A percentile compares a stretch with the other conserved stretches of the same genome.
Conservation (phyloP, 768 basidiomycete species). For the Kwoniella newhampshirensis region DNA sequence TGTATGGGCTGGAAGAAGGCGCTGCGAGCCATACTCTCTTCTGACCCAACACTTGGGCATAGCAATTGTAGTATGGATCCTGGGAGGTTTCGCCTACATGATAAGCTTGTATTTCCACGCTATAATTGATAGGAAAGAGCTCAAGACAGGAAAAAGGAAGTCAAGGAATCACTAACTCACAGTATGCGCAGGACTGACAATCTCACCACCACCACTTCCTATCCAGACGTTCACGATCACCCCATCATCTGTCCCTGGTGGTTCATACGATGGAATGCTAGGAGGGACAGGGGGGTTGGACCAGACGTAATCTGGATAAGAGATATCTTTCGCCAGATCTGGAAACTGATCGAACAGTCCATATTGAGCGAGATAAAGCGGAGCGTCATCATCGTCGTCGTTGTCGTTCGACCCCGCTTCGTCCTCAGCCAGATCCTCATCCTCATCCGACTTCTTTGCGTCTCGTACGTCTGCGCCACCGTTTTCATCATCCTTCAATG, state of each 20-base stretch:
- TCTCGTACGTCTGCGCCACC: too few species aligned
- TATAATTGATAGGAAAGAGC: too few species aligned
- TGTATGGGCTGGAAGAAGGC: constrained; percentile 55
- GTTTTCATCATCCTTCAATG: neutral
- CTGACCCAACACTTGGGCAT: constrained; percentile 80
- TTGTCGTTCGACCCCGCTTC: neutral
- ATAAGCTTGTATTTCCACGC: too few species aligned
- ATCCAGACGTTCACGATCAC: constrained; percentile 52
- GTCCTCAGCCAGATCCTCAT: constrained; percentile 3
- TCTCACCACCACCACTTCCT: constrained; percentile 61
- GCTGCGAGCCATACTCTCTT: constrained; percentile 94
- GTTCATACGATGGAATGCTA: constrained; percentile 60
- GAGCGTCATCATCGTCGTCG: constrained; percentile 2
- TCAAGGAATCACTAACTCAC: too few species aligned
- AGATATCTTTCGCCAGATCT: constrained; percentile 67
- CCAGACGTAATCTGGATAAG: constrained; percentile 87
- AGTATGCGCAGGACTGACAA: constrained; percentile 85
- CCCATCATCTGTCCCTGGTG: constrained; percentile 63
- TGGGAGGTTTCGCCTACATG: constrained; percentile 47
- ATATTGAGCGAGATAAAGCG: constrained; percentile 87
- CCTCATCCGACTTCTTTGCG: constrained; percentile 1
- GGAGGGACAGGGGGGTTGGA: constrained; percentile 59
- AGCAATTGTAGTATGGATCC: constrained; percentile 94
- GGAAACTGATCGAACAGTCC: constrained; percentile 83
- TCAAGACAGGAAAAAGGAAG: too few species aligned